Evolutionary conservation across 1,139 yeast genomes (phyloP), one percentile per base, ranked within the genome.

Genomic region (Hemisphaericaspora xylanilytica): DNA sequence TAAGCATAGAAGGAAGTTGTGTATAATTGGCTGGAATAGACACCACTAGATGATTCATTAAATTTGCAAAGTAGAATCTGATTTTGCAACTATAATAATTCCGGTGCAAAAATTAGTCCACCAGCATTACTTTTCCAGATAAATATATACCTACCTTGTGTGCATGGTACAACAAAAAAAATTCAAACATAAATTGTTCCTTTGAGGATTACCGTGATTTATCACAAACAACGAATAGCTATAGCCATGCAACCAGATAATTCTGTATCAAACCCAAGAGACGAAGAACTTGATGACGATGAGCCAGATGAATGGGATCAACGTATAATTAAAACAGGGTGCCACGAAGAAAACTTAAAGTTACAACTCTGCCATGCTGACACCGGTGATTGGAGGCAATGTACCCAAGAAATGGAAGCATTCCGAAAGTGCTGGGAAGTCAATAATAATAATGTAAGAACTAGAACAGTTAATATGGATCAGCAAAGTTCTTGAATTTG

Each of bases 311-410:
- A 80, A 46, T 78, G 83, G 92, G 92, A 85, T 54, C 69, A 79
- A 54, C 58, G 94, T 38, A 85, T 85, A 37, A 73, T 77, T 21
- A 70, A 79, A 20, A 84, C 95, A 0, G 95, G 95, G 0, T 85
- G 95, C 52, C 77, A 78, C 32, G 80, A 70, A 34, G 88, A 85
- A 54, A 85, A 85, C 52, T 57, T 81, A 48, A 75, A 73, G 26
- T 61, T 85, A 20, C 88, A 81, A 48, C 59, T 85, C 22, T 85
- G 95, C 47, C 90, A 83, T 55, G 89, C 90, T 6, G 92, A 85
- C 47, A 82, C 80, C 0, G 81, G 83, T 3, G 94, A 85, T 56
- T 85, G 94, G 95, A 65, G 94, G 46, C 65, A 79, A 55, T 85
- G 95, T 49, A 49, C 75, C 2, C 61, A 66, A 22, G 90, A 85